Base-by-base conservation (phyloP, 2,329 filamentous ascomycete genomes). In the Lachnellula willkommii region DNA sequence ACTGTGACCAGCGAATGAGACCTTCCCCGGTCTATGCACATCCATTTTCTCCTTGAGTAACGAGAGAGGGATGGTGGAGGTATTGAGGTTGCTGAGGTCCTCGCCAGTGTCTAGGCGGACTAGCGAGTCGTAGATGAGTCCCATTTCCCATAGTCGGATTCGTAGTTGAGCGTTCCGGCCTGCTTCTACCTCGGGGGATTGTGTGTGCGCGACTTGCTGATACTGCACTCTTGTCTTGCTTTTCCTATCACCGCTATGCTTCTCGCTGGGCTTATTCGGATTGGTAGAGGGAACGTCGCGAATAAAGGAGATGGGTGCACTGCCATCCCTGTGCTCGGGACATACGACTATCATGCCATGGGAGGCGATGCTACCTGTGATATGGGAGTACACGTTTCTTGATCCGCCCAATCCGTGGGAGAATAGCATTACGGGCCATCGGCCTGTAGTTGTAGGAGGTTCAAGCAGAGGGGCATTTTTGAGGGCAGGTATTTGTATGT, bases 361-460 rank as follows among this genome's bases (percentile, higher is more conserved):
- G 20, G 88, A 90, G 4, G 90, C 88, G 28, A 95, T 74, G 0
- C 88, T 89, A 15, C 88, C 88, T 17, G 81, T 86, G 24, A 95
- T 74, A 66, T 92, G 87, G n/a, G 89, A 93, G 73, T 95, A 95
- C 11, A 89, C 84, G 66, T 94, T 94, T 62, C 89, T 81, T 57
- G 83, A 86, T 39, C 90, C 90, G 39, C 88, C 90, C 1, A 95
- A 77, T 1, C 90, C 90, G 68, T 95, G 90, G 1, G 89, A 94
- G 72, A 95, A 95, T 60, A 95, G 77, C 75, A 90, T 84, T 0
- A 90, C 87, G 0, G 90, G 90, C 87, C 89, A 94, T 73, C 83
- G 76, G 54, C 77, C 74, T 56, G 74, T 72, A 4, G 74, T 66
- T 3, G 75, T 73, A 11, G 74, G 66, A 56, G 82, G 66, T 56